Percentiles rank a stretch among this genome's conserved stretches.
These are phyloP conservation scores for Pseudonitzschia pungens DNA, from an alignment of 108 stramenopile genomes.

Conservation along the genomic window DNA sequence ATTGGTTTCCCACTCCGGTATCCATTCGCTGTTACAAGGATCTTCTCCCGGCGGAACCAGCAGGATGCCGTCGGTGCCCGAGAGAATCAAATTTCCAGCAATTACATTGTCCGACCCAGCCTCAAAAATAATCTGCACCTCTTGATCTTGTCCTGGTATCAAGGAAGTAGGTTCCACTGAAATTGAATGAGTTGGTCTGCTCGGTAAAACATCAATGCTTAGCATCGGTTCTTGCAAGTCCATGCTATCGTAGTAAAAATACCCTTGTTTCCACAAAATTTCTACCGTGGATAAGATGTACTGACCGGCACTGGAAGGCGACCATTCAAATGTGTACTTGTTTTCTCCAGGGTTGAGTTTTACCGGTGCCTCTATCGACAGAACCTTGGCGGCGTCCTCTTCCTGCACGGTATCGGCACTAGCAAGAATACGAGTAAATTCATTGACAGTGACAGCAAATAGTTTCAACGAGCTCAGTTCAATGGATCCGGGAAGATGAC, in stretches of 20 bases:
- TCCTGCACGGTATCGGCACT: conserved; percentile 51
- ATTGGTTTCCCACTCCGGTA: conserved; percentile 42
- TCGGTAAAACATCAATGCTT: conserved; percentile 73
- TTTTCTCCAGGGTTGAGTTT: conserved; percentile 58
- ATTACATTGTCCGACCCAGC: conserved; percentile 67
- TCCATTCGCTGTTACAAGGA: conserved; percentile 50
- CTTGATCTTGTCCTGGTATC: conserved; percentile 77
- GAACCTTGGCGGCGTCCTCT: conserved; percentile 62
- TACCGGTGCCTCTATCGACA: conserved; percentile 38
- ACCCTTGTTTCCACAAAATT: conserved; percentile 76
- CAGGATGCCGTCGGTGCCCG: conserved; percentile 48
- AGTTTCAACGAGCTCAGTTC: conserved; percentile 56
- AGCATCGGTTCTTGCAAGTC: conserved; percentile 51
- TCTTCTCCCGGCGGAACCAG: conserved; percentile 59
- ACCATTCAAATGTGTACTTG: conserved; percentile 57
- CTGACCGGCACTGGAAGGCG: conserved; percentile 57
- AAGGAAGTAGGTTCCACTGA: conserved; percentile 63
- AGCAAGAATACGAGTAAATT: conserved; percentile 46
- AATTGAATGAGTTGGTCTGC: conserved; percentile 72
- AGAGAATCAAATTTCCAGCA: conserved; percentile 49
- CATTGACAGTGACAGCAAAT: conserved; percentile 51
- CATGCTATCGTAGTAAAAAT: conserved; percentile 66
- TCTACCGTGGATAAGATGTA: conserved; percentile 66
- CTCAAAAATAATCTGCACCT: conserved; percentile 57
- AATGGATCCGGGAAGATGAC: conserved; percentile 63